Conservation (phyloP, 2,329 filamentous ascomycete species). For the Botrytis squamosa region DNA sequence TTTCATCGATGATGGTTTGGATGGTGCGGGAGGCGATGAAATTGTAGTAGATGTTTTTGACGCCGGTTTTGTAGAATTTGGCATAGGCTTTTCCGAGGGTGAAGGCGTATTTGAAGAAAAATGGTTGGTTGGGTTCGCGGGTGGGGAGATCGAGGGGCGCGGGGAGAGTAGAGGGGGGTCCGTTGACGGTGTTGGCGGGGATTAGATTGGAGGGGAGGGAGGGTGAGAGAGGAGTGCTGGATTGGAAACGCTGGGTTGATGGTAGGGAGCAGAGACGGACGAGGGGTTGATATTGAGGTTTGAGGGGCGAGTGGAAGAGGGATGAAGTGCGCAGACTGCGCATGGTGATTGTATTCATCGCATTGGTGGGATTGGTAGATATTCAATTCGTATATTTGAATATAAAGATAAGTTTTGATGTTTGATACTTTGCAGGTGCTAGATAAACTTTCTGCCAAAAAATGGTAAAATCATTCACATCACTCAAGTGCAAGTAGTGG, state of each 20-base stretch:
- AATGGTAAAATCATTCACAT: background rate
- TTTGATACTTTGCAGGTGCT: background rate
- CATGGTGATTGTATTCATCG: slow-evolving; percentile 32
- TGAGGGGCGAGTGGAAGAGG: slow-evolving; percentile 29
- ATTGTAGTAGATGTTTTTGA: slow-evolving; percentile 73
- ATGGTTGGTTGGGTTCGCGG: slow-evolving; percentile 47
- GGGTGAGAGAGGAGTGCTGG: slow-evolving; percentile 34
- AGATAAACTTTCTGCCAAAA: background rate
- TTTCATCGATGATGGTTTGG: slow-evolving; percentile 49
- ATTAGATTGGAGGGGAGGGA: slow-evolving; percentile 11
- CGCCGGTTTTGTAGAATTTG: slow-evolving; percentile 82
- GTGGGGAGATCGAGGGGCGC: slow-evolving; percentile 64
- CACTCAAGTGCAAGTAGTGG: background rate
- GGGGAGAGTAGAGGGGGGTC: slow-evolving; percentile 70
- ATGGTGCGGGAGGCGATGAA: slow-evolving; percentile 46
- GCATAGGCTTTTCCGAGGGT: slow-evolving; percentile 69
- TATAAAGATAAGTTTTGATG: background rate
- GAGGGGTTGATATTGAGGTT: slow-evolving; percentile 41
- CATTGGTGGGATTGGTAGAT: slow-evolving; percentile 24
- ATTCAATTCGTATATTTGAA: background rate
- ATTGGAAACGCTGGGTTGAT: slow-evolving; percentile 43
- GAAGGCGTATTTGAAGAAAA: slow-evolving; percentile 40
- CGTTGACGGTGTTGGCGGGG: slow-evolving; percentile 55
- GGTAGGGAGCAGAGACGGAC: slow-evolving; percentile 37
- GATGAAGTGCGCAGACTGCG: slow-evolving; percentile 33